These are phyloP conservation scores for Fusarium fracticaudum DNA, from an alignment of 2,329 filamentous ascomycete species.

Conservation along the genomic window DNA sequence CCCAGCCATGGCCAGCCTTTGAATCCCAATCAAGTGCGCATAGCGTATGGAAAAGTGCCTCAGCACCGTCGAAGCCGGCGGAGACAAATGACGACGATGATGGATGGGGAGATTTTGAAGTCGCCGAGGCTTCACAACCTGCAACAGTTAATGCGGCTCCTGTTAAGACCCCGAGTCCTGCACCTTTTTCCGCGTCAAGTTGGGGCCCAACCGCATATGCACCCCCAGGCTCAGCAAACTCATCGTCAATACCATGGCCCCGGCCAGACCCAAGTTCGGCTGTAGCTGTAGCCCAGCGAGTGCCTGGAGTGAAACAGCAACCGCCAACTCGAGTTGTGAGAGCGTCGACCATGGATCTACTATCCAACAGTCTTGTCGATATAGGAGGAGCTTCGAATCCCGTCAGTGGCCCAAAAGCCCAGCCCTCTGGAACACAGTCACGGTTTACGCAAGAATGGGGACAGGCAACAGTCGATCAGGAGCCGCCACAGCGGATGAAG, in stretches of 20 bases:
- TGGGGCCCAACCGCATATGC: conserved; percentile 21
- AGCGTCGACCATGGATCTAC: conserved; percentile 62
- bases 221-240: conserved; percentile 8
- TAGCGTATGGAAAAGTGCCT: conserved; percentile 30
- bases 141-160: conserved; percentile 23
- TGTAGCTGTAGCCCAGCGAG: conserved; percentile 3
- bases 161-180: conserved; percentile 4
- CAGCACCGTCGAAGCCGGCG: conserved; percentile 26
- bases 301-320: conserved; percentile 8
- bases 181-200: conserved; percentile 10
- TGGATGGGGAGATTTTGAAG: conserved; percentile 75
- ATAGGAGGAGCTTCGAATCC: conserved; percentile 35
- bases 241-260: conserved; percentile 34
- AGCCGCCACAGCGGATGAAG: conserved; percentile 24
- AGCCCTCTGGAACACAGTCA: conserved; percentile 7
- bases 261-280: conserved; percentile 12
- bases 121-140: conserved; percentile 52
- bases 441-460: conserved; percentile 21
- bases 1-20: conserved; percentile 47
- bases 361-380: conserved; percentile 62
- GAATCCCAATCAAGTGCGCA: conserved; percentile 36
- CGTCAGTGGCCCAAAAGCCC: not conserved
- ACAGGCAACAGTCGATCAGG: not conserved
- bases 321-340: conserved; percentile 47
- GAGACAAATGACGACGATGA: conserved; percentile 63